Percentiles rank a stretch among this genome's conserved stretches.
These are phyloP conservation scores for Solanum lycopersicoides DNA, from an alignment of 257 asterid genomes.

Conservation along the genomic window DNA sequence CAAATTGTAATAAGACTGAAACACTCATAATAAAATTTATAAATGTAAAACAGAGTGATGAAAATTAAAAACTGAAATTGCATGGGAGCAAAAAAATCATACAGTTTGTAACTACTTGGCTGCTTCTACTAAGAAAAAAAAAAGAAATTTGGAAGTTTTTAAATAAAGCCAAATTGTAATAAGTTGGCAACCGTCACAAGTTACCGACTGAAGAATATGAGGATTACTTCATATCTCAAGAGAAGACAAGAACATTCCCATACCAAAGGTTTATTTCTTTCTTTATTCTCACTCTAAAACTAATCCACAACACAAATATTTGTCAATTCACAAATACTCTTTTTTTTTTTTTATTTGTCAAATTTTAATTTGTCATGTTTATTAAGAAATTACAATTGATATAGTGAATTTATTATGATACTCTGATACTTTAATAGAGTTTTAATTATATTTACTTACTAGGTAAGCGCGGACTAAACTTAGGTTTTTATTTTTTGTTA, in stretches of 20 bases:
- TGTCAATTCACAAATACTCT: neutral
- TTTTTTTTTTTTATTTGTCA: too few relatives aligned
- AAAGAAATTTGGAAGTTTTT: neutral
- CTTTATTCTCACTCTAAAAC: neutral
- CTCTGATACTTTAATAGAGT: rapidly evolving
- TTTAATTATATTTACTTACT: too few relatives aligned
- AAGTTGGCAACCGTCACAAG: neutral
- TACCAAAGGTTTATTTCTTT: neutral
- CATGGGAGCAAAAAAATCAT: neutral
- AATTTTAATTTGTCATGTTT: too few relatives aligned
- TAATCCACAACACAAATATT: neutral
- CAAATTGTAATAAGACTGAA: neutral
- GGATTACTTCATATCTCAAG: neutral
- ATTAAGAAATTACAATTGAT: too few relatives aligned
- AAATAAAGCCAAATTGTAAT: neutral
- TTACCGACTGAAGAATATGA: neutral
- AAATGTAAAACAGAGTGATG: neutral
- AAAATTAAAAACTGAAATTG: neutral
- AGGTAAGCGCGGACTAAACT: too few relatives aligned
- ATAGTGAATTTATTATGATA: too few relatives aligned
- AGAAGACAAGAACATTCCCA: neutral
- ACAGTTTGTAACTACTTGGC: neutral
- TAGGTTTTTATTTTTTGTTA: too few relatives aligned
- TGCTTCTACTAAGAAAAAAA: neutral
- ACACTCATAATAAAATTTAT: neutral